Conservation (phyloP, 768 basidiomycete species). For the Leccinellum luteum region DNA sequence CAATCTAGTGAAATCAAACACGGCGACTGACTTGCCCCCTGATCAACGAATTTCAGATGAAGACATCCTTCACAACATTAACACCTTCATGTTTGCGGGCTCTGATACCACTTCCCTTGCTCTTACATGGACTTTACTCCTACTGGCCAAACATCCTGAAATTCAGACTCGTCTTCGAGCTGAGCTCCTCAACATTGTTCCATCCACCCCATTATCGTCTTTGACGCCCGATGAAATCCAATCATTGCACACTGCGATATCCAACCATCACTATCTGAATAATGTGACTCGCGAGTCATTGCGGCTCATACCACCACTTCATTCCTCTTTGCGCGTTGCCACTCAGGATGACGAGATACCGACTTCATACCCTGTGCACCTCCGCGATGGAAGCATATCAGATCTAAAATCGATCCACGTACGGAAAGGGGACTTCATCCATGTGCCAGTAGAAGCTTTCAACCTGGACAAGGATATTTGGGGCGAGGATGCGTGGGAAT, state of each 20-base stretch:
- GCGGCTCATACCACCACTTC: slow-evolving; percentile 77
- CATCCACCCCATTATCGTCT: slow-evolving; percentile 38
- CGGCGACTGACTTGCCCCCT: slow-evolving; percentile 62
- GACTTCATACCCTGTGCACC: slow-evolving; percentile 58
- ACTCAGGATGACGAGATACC: slow-evolving; percentile 78
- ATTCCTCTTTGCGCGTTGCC: slow-evolving; percentile 78
- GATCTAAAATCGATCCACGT: slow-evolving; percentile 46
- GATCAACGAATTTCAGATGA: slow-evolving; percentile 82
- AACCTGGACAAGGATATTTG: slow-evolving; percentile 76
- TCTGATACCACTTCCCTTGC: slow-evolving; percentile 84
- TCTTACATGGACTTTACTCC: slow-evolving; percentile 79
- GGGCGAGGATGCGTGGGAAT: slow-evolving; percentile 81
- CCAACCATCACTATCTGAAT: slow-evolving; percentile 67
- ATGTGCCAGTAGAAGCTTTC: slow-evolving; percentile 77
- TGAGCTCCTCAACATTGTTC: slow-evolving; percentile 55
- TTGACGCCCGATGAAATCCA: slow-evolving; percentile 65
- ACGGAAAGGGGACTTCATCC: slow-evolving; percentile 69
- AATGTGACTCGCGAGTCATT: slow-evolving; percentile 75
- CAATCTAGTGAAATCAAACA: slow-evolving; percentile 74
- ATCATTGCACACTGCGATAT: slow-evolving; percentile 53
- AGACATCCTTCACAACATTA: slow-evolving; percentile 82
- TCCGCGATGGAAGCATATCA: slow-evolving; percentile 44
- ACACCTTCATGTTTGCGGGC: slow-evolving; percentile 88
- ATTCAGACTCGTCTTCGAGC: slow-evolving; percentile 69
- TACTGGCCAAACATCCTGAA: slow-evolving; percentile 65